Conservation (phyloP, 169 alveolate species). For the Babesia caballi region DNA sequence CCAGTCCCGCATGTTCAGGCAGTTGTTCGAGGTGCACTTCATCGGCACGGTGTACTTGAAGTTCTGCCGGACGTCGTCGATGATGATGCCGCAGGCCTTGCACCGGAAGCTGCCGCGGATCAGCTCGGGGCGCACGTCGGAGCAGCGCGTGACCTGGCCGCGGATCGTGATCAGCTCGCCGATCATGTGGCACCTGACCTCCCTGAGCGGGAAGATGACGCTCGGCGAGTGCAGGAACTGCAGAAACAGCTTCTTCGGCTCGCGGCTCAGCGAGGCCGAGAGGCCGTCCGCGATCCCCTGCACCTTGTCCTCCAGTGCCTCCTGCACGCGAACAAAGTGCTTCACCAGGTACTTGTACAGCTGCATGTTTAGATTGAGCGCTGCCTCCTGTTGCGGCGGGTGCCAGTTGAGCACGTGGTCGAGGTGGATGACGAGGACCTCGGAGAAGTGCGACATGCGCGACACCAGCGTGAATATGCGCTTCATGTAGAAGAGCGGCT, state of each 20-base stretch:
- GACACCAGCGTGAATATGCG: conserved; percentile 53
- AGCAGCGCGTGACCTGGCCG: conserved; percentile 95
- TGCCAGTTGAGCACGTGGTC: conserved; percentile 74
- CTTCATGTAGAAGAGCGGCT: conserved; percentile 62
- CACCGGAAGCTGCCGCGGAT: conserved; percentile 90
- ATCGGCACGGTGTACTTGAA: conserved; percentile 90
- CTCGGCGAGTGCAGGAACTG: conserved; percentile 71
- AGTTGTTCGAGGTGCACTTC: conserved; percentile 73
- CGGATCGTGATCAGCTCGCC: conserved; percentile 90
- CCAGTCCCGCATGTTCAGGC: conserved; percentile 89
- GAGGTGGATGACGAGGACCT: conserved; percentile 71
- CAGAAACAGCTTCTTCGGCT: conserved; percentile 65
- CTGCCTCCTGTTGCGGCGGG: conserved; percentile 60
- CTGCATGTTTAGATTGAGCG: conserved; percentile 69
- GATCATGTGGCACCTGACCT: conserved; percentile 81
- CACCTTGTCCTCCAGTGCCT: conserved; percentile 71
- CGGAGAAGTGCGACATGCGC: conserved; percentile 62
- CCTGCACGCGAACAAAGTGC: conserved; percentile 73
- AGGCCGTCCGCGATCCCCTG: conserved; percentile 68
- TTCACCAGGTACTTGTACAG: conserved; percentile 71
- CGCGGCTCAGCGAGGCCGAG: conserved; percentile 58
- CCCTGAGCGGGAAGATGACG: conserved; percentile 67
- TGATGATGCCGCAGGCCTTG: conserved; percentile 86
- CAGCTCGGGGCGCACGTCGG: conserved; percentile 96
- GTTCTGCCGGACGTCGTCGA: conserved; percentile 88